phyloP scores from a whole-genome alignment of 768 basidiomycete genomes.

The Cubamyces lactineus region DNA sequence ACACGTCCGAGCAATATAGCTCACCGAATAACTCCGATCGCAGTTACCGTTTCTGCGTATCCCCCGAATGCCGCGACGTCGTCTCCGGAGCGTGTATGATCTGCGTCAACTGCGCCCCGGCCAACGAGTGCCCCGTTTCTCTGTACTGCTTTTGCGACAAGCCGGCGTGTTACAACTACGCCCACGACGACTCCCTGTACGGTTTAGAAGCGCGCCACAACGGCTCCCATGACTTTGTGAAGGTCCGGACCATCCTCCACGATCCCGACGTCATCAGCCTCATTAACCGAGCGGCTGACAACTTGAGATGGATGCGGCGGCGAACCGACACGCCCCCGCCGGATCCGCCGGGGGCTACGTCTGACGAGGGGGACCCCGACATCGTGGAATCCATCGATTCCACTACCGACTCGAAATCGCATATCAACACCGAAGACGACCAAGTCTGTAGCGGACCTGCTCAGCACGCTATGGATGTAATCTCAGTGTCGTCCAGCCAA shows the following conservation, averaged over 20 bases:
- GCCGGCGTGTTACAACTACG: background rate
- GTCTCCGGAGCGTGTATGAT: background rate
- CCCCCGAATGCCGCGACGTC: background rate
- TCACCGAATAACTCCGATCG: background rate
- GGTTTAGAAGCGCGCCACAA: background rate
- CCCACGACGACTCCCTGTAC: background rate
- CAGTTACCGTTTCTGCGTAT: background rate
- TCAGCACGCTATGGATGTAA: too few species aligned
- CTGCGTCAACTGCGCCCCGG: background rate
- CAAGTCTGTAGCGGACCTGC: too few species aligned
- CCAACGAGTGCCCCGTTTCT: background rate
- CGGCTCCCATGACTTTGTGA: background rate
- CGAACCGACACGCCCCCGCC: background rate
- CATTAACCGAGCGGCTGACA: background rate
- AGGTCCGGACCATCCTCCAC: background rate
- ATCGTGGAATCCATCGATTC: too few species aligned
- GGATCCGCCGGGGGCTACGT: background rate
- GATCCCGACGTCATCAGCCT: background rate
- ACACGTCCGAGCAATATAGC: background rate
- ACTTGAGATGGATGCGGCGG: background rate
- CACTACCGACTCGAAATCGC: too few species aligned
- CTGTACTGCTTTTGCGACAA: background rate
- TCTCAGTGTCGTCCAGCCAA: too few species aligned
- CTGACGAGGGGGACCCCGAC: too few species aligned
- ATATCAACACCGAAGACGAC: too few species aligned